Evolutionary conservation across 2,329 filamentous ascomycete species (phyloP).

Genomic region (Lojkania enalia): DNA sequence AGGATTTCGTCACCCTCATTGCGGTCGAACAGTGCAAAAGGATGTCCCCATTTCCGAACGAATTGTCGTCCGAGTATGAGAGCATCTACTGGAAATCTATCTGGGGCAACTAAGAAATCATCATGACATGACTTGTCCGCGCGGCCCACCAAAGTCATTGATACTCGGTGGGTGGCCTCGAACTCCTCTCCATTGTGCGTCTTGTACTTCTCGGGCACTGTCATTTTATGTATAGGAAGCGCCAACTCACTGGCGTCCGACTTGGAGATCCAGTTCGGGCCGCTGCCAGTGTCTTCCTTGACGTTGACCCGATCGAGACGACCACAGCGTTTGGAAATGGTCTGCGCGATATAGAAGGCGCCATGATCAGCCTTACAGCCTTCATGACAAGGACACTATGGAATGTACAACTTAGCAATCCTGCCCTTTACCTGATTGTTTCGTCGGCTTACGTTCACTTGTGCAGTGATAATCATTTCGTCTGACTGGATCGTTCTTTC

Average conservation of each 20-base stretch:
- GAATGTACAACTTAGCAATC: not conserved
- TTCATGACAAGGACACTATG: slow-evolving; percentile 3
- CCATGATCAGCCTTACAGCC: slow-evolving; percentile 1
- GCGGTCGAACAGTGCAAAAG: not conserved
- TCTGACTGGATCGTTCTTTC: not conserved
- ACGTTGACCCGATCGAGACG: not conserved
- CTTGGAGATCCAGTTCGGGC: not conserved
- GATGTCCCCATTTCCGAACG: not conserved
- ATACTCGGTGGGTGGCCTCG: not conserved
- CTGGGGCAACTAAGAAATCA: not conserved
- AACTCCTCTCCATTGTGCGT: not conserved
- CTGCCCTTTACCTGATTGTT: not conserved
- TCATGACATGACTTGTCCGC: not conserved
- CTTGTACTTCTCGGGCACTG: not conserved
- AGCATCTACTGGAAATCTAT: not conserved
- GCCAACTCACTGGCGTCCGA: not conserved
- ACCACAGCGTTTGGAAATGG: not conserved
- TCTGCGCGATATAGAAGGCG: not conserved
- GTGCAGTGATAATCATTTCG: not conserved
- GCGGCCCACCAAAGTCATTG: not conserved
- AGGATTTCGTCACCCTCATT: not conserved
- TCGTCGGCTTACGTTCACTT: not conserved
- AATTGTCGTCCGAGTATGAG: not conserved
- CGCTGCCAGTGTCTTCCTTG: slow-evolving; percentile 1
- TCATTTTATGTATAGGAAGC: not conserved